Evolutionary conservation across 75 land plant species (phyloP), one percentile per base, ranked within the genome.

Genomic region (Pinus albicaulis): DNA sequence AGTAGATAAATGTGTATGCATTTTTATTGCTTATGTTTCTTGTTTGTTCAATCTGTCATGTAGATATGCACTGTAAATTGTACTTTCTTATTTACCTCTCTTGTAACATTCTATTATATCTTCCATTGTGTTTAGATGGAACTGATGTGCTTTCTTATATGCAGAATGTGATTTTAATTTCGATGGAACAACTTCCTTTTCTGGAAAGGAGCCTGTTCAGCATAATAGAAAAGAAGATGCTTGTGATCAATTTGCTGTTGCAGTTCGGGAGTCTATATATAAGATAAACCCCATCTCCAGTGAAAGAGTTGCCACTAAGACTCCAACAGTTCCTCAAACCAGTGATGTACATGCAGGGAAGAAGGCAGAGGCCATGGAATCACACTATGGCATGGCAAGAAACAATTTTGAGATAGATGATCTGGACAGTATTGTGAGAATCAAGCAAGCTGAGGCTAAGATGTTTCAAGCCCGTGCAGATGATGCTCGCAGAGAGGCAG

Each of bases 381-480:
- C 85, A 55, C 83, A 74, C 79, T 76, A 79, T 57, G 87, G 84
- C 19, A 80, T 75, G 31, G 76, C 52, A 24, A 61, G 84, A 53
- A 81, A 90, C 77, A 90, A 83, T 53, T 92, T 86, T 34, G 92
- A 85, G 24, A 88, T 88, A 65, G 89, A 95, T 74, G 92, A 91
- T 72, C 77, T 98, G 73, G 99, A 98, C 76, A 95, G 91, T 71
- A 77, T 91, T 20, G 91, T 92, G 3, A 82, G 90, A 48, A 88
- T 91, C 55, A 98, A 98, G 68, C 92, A 98, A 76, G 92, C 90
- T 22, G 99, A 98, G 82, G 93, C 99, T 5, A 86, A 82, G 76
- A 90, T 98, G 89, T 98, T 92, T 82, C 93, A 95, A 81, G 71
- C 58, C 48, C 87, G 85, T 56, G 99, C 99, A 57, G 99, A 95